phyloP scores from a whole-genome alignment of 192 early-diverging fungal species.

The Coemansia sp. region DNA sequence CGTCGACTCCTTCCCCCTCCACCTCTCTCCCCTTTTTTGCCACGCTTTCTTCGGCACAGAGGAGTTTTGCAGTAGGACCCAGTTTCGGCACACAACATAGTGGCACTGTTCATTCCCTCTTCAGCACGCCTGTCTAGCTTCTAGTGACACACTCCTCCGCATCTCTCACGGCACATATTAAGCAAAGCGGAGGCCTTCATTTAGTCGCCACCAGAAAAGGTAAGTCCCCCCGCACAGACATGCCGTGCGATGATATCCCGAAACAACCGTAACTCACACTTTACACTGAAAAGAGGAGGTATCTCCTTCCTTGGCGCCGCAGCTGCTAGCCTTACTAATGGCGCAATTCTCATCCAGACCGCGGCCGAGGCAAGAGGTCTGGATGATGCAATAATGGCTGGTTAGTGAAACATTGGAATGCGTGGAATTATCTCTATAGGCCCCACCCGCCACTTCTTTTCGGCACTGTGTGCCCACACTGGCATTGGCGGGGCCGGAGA shows the following conservation, averaged over 20 bases:
- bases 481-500: constrained; percentile 4
- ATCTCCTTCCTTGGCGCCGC: background rate
- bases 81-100: background rate
- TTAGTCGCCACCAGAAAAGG: background rate
- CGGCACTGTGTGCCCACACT: background rate
- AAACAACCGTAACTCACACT: constrained; percentile 8
- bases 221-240: background rate
- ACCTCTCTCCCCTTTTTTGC: background rate
- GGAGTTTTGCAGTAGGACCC: constrained; percentile 2
- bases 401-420: constrained; percentile 4
- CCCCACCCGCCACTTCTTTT: background rate
- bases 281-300: background rate
- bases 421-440: background rate
- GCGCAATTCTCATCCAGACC: constrained; percentile 1
- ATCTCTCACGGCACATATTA: constrained; percentile 9
- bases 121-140: background rate
- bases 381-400: constrained; percentile 1
- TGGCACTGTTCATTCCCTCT: background rate
- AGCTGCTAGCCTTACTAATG: too few relatives aligned
- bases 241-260: constrained; percentile 7
- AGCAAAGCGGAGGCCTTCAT: background rate
- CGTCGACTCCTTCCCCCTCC: background rate
- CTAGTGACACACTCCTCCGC: background rate
- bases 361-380: background rate
- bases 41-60: constrained; percentile 1